Conservation (phyloP, 1,284 basidiomycete species). For the Pseudozyma sp. region DNA sequence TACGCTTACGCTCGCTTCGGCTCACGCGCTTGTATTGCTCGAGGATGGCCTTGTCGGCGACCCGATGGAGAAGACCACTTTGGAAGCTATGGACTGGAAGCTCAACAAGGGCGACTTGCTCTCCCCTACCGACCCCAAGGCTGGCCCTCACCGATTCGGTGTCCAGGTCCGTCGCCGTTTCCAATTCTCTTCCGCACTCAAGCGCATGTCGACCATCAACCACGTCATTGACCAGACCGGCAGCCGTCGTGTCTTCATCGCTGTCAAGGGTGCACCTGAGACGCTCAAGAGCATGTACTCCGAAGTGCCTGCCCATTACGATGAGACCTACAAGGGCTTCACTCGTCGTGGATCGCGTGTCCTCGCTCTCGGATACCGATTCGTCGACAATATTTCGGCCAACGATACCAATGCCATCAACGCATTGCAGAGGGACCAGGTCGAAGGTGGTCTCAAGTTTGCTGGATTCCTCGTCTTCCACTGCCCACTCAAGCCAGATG, state of each 20-base stretch:
- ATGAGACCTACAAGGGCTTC: slow-evolving; percentile 67
- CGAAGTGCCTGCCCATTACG: slow-evolving; percentile 64
- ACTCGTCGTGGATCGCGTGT: slow-evolving; percentile 66
- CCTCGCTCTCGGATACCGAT: slow-evolving; percentile 67
- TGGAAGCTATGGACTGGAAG: slow-evolving; percentile 91
- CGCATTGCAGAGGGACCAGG: slow-evolving; percentile 58
- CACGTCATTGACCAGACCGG: slow-evolving; percentile 49
- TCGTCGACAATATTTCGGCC: slow-evolving; percentile 47
- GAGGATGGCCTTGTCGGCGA: slow-evolving; percentile 94
- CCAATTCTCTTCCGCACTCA: slow-evolving; percentile 68
- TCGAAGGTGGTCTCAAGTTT: slow-evolving; percentile 61
- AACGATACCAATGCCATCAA: slow-evolving; percentile 49
- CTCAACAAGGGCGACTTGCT: slow-evolving; percentile 76
- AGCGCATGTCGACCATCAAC: slow-evolving; percentile 67
- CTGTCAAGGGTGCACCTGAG: slow-evolving; percentile 68
- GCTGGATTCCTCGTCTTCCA: slow-evolving; percentile 68
- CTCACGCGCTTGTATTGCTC: slow-evolving; percentile 92
- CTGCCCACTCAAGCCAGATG: slow-evolving; percentile 68
- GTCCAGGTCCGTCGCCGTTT: slow-evolving; percentile 65
- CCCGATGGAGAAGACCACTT: slow-evolving; percentile 98
- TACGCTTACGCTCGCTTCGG: slow-evolving; percentile 87
- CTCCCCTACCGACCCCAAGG: slow-evolving; percentile 47
- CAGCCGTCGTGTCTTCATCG: slow-evolving; percentile 52
- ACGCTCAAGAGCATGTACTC: slow-evolving; percentile 65
- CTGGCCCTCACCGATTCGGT: slow-evolving; percentile 39